These are phyloP conservation scores for Fusarium xyrophilum DNA, from an alignment of 2,329 filamentous ascomycete species.

Conservation along the genomic window DNA sequence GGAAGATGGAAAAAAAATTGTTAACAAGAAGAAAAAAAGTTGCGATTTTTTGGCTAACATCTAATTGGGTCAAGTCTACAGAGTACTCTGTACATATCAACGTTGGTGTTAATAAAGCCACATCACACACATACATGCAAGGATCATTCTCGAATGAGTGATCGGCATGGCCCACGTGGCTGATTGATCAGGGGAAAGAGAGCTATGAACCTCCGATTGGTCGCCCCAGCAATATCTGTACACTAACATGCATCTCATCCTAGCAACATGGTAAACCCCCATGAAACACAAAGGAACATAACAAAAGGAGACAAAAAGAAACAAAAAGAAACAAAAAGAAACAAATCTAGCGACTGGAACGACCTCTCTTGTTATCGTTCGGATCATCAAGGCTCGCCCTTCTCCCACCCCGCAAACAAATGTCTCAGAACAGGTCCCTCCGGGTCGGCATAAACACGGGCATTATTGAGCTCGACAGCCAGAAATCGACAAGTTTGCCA, in stretches of 20 bases:
- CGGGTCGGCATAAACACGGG: conserved; percentile 19
- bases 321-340: background rate
- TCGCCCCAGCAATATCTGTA: conserved; percentile 7
- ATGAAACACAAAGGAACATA: background rate
- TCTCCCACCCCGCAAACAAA: conserved; percentile 21
- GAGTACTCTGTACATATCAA: too few species aligned
- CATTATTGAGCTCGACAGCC: conserved; percentile 23
- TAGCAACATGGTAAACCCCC: background rate
- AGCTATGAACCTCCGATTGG: conserved; percentile 35
- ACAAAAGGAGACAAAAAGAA: background rate
- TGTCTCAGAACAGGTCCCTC: conserved; percentile 19
- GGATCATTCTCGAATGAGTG: background rate
- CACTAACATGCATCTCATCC: background rate
- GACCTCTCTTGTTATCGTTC: background rate
- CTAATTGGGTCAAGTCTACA: conserved; percentile 26
- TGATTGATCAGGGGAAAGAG: conserved; percentile 14
- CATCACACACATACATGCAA: background rate
- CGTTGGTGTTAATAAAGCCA: conserved; percentile 14
- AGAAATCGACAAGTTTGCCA: conserved; percentile 29
- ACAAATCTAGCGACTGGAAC: background rate
- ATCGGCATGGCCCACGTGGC: conserved; percentile 32
- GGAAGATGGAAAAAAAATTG: conserved; percentile 9
- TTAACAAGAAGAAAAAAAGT: conserved; percentile 8
- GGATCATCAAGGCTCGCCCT: background rate
- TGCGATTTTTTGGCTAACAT: conserved; percentile 18